Evolutionary conservation across 2,329 filamentous ascomycete genomes (phyloP), one percentile per base, ranked within the genome.

Genomic region (Ramichloridium luteum): DNA sequence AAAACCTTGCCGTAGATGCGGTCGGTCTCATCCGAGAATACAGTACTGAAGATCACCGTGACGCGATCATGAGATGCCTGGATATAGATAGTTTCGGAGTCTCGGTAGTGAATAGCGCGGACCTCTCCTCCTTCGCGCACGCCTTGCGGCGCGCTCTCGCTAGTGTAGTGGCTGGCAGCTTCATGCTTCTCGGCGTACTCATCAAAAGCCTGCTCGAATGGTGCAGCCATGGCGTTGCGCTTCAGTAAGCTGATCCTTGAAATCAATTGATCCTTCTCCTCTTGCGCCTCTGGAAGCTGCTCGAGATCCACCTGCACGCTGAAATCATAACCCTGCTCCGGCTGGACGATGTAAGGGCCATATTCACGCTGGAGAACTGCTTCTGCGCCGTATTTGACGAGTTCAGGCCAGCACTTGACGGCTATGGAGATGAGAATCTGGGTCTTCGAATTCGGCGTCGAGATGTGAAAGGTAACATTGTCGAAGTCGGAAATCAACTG

Each of bases 401-500:
- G 72, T 57, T 99, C 92, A 47, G 74, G 72, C 66, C 78, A 99
- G 67, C 90, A 99, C 65, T 88, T 81, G 59, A 99, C 84, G 59
- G 84, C 76, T 50, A 98, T 80, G 13, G 90, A 98, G 37, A 99
- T 77, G 31, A 93, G 72, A 45, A 99, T 94, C 64, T 92, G 84
- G 30, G 83, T 78, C 69, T 96, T 96, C 40, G 76, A 67, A 59
- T 93, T 85, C 37, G 88, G 90, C 1, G 90, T 98, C 22, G 88
- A 96, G 54, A 98, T 86, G 61, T 98, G 90, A 64, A 96, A 99
- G 47, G 82, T 93, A 49, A 96, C 90, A 56, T 88, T 88, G 63
- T 98, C 92, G 56, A 99, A 99, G 64, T 99, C 90, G 56, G 88
- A 96, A 41, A 94, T 84, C 42, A 93, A 84, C 67, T 99, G 90